Conservation (phyloP, 371 early-diverging fungal species). For the Saksenaea oblongispora region DNA sequence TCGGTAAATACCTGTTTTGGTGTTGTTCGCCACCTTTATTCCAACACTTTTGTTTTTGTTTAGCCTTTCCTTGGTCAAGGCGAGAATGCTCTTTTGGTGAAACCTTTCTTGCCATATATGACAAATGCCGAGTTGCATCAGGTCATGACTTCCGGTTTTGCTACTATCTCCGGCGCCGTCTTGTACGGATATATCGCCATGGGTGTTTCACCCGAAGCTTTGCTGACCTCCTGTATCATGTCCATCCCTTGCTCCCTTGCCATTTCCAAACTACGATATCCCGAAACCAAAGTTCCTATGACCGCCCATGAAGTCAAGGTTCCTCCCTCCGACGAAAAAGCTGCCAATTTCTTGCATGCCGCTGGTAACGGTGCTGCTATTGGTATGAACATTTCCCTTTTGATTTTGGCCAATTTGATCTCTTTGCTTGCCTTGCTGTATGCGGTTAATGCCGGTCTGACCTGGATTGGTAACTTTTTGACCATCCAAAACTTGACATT, state of each 20-base stretch:
- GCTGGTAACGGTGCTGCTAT: conserved; percentile 85
- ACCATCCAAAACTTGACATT: conserved; percentile 63
- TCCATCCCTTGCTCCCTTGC: conserved; percentile 88
- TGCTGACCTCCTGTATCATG: conserved; percentile 86
- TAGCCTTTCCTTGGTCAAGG: conserved; percentile 75
- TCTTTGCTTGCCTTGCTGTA: conserved; percentile 75
- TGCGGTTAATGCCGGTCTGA: conserved; percentile 69
- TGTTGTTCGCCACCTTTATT: neutral
- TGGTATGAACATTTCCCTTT: conserved; percentile 76
- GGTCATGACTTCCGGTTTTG: conserved; percentile 84
- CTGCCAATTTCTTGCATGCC: conserved; percentile 80
- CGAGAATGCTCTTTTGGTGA: conserved; percentile 81
- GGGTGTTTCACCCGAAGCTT: conserved; percentile 60
- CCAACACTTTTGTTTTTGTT: neutral
- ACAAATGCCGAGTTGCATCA: conserved; percentile 84
- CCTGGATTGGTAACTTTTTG: conserved; percentile 76
- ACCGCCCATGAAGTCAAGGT: conserved; percentile 67
- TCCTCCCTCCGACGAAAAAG: conserved; percentile 55
- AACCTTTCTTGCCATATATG: conserved; percentile 76
- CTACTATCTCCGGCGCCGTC: conserved; percentile 84
- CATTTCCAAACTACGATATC: conserved; percentile 76
- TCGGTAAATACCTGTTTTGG: conserved; percentile 33
- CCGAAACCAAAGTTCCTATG: conserved; percentile 78
- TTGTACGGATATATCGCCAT: conserved; percentile 67
- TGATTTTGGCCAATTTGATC: conserved; percentile 77